A percentile compares a stretch with the other conserved stretches of the same genome.
Evolutionary conservation across 176 grass and related monocot genomes (phyloP).

Genomic region (Paspalum notatum): DNA sequence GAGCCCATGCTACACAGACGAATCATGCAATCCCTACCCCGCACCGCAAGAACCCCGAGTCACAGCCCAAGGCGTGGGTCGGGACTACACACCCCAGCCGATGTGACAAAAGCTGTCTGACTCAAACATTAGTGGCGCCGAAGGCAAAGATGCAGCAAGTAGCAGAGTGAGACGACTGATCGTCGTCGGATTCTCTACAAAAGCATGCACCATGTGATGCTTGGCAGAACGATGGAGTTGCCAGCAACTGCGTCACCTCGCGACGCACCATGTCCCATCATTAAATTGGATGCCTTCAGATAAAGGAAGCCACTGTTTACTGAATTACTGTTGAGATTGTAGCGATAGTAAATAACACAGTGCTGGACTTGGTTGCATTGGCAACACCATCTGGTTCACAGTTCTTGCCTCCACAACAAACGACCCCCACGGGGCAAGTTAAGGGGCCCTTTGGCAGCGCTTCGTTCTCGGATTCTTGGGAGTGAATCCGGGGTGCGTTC

Average conservation of each 20-base stretch:
- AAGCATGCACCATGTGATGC: constrained; percentile 45
- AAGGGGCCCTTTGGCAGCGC: too few relatives aligned
- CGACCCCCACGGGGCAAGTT: not conserved
- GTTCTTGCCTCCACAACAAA: not conserved
- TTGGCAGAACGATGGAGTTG: constrained; percentile 6
- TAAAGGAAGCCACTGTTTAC: not conserved
- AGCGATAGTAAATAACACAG: not conserved
- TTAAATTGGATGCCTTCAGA: not conserved
- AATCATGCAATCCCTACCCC: not conserved
- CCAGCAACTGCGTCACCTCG: constrained; percentile 38
- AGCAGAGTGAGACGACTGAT: constrained; percentile 48
- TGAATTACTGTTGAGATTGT: not conserved
- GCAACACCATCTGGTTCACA: too few relatives aligned
- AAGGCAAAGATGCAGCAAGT: constrained; percentile 15
- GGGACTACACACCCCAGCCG: constrained; percentile 17
- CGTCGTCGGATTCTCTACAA: constrained; percentile 47
- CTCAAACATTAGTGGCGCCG: constrained; percentile 17
- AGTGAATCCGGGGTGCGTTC: too few relatives aligned
- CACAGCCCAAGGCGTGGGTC: not conserved
- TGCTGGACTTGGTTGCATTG: too few relatives aligned
- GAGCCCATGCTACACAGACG: not conserved
- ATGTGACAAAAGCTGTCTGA: constrained; percentile 47
- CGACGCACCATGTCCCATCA: constrained; percentile 11
- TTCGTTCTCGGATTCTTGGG: too few relatives aligned
- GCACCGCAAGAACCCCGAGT: not conserved